These are phyloP conservation scores for Moricandia moricandioides DNA, from an alignment of 345 rosid species.

Conservation along the genomic window DNA sequence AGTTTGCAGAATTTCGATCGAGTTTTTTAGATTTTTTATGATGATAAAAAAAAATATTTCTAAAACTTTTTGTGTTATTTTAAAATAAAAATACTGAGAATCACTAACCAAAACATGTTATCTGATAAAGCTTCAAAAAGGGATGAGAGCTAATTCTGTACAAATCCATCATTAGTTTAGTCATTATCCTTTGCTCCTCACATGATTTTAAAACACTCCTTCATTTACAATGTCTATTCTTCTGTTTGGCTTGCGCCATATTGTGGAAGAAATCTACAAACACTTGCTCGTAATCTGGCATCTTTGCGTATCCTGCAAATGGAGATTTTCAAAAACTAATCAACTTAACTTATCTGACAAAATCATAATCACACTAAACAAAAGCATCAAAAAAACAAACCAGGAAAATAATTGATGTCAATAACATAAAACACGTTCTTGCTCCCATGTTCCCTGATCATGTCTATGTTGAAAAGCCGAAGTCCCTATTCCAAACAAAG, in stretches of 20 bases:
- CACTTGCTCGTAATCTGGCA: slow-evolving; percentile 81
- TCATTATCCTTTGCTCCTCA: slow-evolving; percentile 6
- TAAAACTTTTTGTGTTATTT: not conserved
- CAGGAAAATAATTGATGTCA: slow-evolving; percentile 96
- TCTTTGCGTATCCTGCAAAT: slow-evolving; percentile 78
- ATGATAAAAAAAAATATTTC: too few relatives aligned
- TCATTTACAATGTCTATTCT: slow-evolving; percentile 40
- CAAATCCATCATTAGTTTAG: slow-evolving; percentile 30
- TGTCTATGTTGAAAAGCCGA: slow-evolving; percentile 82
- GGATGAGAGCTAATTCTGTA: slow-evolving; percentile 23
- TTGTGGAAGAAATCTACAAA: slow-evolving; percentile 78
- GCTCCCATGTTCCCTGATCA: slow-evolving; percentile 82
- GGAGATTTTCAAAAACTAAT: not conserved
- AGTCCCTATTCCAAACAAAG: slow-evolving; percentile 41
- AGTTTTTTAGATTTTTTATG: too few relatives aligned
- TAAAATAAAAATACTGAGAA: too few relatives aligned
- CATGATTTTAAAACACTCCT: slow-evolving; percentile 15
- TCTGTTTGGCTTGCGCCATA: slow-evolving; percentile 42
- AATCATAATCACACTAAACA: not conserved
- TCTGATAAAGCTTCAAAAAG: slow-evolving; percentile 17
- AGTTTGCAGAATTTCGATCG: too few relatives aligned
- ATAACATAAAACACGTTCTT: slow-evolving; percentile 71
- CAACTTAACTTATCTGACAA: not conserved
- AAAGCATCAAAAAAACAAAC: slow-evolving; percentile 24
- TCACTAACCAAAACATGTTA: slow-evolving; percentile 25